A percentile compares a stretch with the other conserved stretches of the same genome.
phyloP scores from a whole-genome alignment of 225 moss, liverwort and hornwort species.

The Straminergon stramineum region DNA sequence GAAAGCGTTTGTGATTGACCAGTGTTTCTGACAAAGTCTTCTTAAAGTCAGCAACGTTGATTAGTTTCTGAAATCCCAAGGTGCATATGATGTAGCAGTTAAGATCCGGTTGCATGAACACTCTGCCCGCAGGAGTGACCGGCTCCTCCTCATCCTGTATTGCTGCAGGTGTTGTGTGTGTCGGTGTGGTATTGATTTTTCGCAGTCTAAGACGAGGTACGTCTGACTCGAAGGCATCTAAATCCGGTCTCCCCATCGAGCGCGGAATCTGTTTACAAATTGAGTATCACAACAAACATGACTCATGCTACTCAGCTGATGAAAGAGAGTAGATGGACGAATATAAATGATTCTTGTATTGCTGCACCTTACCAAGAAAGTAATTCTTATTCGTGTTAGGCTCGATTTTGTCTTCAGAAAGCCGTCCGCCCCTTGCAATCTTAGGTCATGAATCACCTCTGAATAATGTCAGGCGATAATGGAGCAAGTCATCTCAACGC shows the following conservation, averaged over 20 bases:
- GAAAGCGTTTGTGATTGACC: slow-evolving; percentile 71
- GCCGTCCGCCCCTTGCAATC: background rate
- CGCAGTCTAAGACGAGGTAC: slow-evolving; percentile 2
- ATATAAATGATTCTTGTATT: background rate
- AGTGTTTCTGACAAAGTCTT: slow-evolving; percentile 49
- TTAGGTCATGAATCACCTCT: background rate
- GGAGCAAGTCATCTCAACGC: background rate
- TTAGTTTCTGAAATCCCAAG: slow-evolving; percentile 53
- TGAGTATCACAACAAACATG: background rate
- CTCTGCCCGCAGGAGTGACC: slow-evolving; percentile 69
- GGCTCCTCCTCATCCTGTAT: slow-evolving; percentile 47
- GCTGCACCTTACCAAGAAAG: background rate
- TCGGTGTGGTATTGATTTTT: slow-evolving; percentile 20
- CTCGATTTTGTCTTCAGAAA: background rate
- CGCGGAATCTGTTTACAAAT: background rate
- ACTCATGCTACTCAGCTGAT: background rate
- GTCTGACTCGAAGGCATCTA: background rate
- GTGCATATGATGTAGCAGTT: slow-evolving; percentile 48
- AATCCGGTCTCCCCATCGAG: background rate
- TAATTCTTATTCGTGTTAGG: background rate
- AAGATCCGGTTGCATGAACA: slow-evolving; percentile 52
- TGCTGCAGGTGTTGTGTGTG: background rate
- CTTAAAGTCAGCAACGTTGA: slow-evolving; percentile 51
- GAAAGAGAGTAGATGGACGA: background rate
- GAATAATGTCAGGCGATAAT: background rate